A percentile compares a stretch with the other conserved stretches of the same genome.
Conservation (phyloP, 495 filamentous ascomycete genomes). For the Neurospora africana region DNA sequence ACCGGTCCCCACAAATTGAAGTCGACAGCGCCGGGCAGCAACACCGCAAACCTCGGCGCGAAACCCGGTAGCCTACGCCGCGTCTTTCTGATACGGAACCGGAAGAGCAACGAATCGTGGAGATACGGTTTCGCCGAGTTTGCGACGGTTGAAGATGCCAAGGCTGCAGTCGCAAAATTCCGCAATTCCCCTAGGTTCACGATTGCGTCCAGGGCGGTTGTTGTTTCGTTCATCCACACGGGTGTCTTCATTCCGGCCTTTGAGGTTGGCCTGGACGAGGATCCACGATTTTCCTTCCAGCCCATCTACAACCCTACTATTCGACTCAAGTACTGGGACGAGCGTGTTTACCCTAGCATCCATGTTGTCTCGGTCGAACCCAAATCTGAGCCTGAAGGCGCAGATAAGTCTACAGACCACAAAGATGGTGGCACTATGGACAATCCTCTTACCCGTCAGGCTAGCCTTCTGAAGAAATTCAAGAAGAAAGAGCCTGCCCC, state of each 20-base stretch:
- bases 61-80: slow-evolving; percentile 65
- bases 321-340: slow-evolving; percentile 76
- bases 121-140: slow-evolving; percentile 88
- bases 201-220: slow-evolving; percentile 66
- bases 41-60: slow-evolving; percentile 60
- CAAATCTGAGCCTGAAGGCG: slow-evolving; percentile 20
- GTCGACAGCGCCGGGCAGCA: slow-evolving; percentile 63
- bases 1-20: slow-evolving; percentile 46
- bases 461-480: slow-evolving; percentile 13
- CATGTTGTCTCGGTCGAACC: slow-evolving; percentile 45
- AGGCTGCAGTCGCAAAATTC: slow-evolving; percentile 64
- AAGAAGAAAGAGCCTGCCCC: slow-evolving; percentile 53
- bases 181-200: slow-evolving; percentile 73
- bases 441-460: slow-evolving; percentile 25
- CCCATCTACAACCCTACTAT: slow-evolving; percentile 59
- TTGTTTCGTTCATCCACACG: slow-evolving; percentile 70
- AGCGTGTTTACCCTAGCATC: slow-evolving; percentile 63
- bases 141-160: slow-evolving; percentile 62
- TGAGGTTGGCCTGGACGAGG: slow-evolving; percentile 39
- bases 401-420: slow-evolving; percentile 23
- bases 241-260: slow-evolving; percentile 78
- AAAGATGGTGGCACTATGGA: slow-evolving; percentile 11
- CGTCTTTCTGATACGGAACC: slow-evolving; percentile 69
- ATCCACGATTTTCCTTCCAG: slow-evolving; percentile 57
- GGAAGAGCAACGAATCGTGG: slow-evolving; percentile 66